These are phyloP conservation scores for Vitis hybrid DNA, from an alignment of 177 flowering plant genomes.

Conservation along the genomic window DNA sequence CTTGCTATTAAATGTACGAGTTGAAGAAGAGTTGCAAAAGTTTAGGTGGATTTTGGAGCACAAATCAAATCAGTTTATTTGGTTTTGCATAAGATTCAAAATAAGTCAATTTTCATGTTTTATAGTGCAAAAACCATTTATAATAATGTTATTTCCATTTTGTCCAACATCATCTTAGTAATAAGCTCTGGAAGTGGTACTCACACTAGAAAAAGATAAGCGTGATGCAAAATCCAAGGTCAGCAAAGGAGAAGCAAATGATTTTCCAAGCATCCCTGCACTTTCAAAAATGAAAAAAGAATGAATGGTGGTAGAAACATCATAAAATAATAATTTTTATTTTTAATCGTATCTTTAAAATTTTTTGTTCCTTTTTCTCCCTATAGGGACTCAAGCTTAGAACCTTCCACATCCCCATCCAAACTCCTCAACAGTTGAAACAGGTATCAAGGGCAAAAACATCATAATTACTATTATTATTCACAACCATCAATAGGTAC, in stretches of 20 bases:
- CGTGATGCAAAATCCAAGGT: constrained; percentile 32
- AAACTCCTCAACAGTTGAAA: too few relatives aligned
- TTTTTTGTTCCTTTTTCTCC: too few relatives aligned
- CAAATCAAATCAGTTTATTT: not conserved
- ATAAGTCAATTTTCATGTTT: not conserved
- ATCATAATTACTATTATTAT: too few relatives aligned
- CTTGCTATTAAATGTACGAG: too few relatives aligned
- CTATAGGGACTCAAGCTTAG: too few relatives aligned
- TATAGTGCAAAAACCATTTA: too few relatives aligned
- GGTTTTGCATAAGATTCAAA: not conserved
- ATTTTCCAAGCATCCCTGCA: constrained; percentile 51
- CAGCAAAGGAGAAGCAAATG: constrained; percentile 41
- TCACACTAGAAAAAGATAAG: constrained; percentile 34
- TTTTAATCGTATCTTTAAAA: too few relatives aligned
- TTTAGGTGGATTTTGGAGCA: not conserved
- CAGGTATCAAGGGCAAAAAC: too few relatives aligned
- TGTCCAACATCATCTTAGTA: not conserved
- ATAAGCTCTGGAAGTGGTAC: constrained; percentile 9
- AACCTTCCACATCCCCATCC: too few relatives aligned
- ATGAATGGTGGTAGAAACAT: too few relatives aligned
- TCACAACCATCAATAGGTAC: too few relatives aligned
- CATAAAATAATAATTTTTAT: too few relatives aligned
- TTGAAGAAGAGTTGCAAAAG: not conserved
- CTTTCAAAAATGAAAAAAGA: not conserved
- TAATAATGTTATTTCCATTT: not conserved